Evolutionary conservation across 2,329 filamentous ascomycete species (phyloP).

Genomic region (Emydomyces testavorans): DNA sequence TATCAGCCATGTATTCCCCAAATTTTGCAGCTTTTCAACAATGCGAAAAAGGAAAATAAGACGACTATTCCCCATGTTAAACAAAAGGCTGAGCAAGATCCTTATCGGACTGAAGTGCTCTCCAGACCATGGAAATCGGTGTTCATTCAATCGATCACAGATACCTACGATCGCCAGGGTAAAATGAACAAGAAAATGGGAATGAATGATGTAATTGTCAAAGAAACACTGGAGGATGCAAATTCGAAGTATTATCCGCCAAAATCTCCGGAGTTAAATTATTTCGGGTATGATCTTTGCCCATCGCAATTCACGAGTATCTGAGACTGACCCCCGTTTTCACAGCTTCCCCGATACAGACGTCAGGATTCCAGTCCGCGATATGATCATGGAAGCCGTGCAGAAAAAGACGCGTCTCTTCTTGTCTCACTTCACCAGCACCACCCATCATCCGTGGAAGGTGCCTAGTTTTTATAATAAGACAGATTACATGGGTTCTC

Average conservation of each 20-base stretch:
- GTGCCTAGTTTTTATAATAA: slow-evolving; percentile 25
- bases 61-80: not conserved
- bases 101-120: slow-evolving; percentile 15
- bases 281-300: slow-evolving; percentile 33
- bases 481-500: slow-evolving; percentile 21
- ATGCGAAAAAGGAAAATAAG: slow-evolving; percentile 12
- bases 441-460: slow-evolving; percentile 36
- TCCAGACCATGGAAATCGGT: slow-evolving; percentile 24
- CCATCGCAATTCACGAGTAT: not conserved
- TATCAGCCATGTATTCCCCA: slow-evolving; percentile 28
- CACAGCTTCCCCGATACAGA: slow-evolving; percentile 31
- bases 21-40: slow-evolving; percentile 24
- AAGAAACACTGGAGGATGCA: slow-evolving; percentile 22
- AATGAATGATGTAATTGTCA: slow-evolving; percentile 24
- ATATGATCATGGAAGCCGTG: slow-evolving; percentile 19
- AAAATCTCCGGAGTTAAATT: slow-evolving; percentile 29
- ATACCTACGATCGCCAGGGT: slow-evolving; percentile 23
- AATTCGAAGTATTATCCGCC: slow-evolving; percentile 26
- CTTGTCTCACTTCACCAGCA: slow-evolving; percentile 26
- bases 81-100: not conserved
- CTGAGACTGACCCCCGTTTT: slow-evolving; percentile 6
- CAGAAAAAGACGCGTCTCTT: slow-evolving; percentile 23
- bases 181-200: slow-evolving; percentile 28
- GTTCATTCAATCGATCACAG: slow-evolving; percentile 26
- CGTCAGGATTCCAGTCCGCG: slow-evolving; percentile 28